Conservation (phyloP, 768 basidiomycete species). For the Clitopilus hobsonii region DNA sequence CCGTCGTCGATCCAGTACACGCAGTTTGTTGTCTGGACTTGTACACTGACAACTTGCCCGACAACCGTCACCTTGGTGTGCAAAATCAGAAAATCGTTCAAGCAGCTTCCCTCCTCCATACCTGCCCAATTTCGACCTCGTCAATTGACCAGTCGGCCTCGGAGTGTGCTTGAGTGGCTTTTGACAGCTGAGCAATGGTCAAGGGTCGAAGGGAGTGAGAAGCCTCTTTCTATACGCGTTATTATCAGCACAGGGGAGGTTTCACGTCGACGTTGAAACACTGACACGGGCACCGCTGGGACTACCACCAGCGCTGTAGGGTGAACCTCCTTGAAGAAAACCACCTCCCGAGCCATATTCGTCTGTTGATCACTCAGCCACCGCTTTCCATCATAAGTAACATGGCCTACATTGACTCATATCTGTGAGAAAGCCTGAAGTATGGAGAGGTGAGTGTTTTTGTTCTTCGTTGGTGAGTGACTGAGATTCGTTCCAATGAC, state of each 20-base stretch:
- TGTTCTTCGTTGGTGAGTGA: constrained; percentile 2
- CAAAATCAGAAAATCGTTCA: not conserved
- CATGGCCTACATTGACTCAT: constrained; percentile 29
- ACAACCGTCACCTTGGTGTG: constrained; percentile 61
- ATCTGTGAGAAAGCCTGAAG: not conserved
- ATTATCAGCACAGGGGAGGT: not conserved
- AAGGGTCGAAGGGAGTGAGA: constrained; percentile 56
- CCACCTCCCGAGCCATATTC: constrained; percentile 49
- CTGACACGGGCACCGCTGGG: constrained; percentile 51
- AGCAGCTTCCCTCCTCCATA: constrained; percentile 20
- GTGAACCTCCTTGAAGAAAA: constrained; percentile 56
- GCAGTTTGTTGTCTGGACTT: constrained; percentile 73
- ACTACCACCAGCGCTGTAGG: constrained; percentile 53
- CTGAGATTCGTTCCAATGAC: constrained; percentile 37
- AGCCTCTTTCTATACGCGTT: constrained; percentile 26
- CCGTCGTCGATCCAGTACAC: constrained; percentile 85
- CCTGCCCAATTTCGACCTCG: constrained; percentile 76
- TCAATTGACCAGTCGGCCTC: constrained; percentile 90
- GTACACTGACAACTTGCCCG: constrained; percentile 65
- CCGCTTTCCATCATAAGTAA: not conserved
- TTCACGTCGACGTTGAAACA: not conserved
- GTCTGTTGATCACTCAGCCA: constrained; percentile 25
- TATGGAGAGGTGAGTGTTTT: not conserved
- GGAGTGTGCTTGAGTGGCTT: constrained; percentile 77
- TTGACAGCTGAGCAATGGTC: constrained; percentile 69